These are phyloP conservation scores for Kitagawia praeruptora DNA, from an alignment of 129 eudicot species.

Conservation along the genomic window DNA sequence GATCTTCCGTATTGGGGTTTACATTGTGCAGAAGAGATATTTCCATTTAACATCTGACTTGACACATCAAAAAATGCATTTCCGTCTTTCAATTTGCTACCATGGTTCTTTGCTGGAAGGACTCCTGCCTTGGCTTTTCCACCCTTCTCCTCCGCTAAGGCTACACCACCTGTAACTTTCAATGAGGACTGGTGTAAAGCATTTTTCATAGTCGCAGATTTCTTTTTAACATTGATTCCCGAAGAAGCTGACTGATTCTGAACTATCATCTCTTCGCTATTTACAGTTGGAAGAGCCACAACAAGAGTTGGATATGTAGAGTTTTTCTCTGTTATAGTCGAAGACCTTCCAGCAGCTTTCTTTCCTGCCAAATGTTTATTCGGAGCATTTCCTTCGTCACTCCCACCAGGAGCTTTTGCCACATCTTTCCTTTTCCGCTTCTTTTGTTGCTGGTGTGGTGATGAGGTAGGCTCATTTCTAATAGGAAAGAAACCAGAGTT, in stretches of 20 bases:
- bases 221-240: slow-evolving; percentile 46
- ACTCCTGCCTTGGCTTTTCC: slow-evolving; percentile 45
- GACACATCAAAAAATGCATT: slow-evolving; percentile 25
- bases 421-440: slow-evolving; percentile 87
- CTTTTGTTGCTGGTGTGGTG: slow-evolving; percentile 69
- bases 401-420: slow-evolving; percentile 43
- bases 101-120: slow-evolving; percentile 33
- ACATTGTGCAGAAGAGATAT: background rate
- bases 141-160: slow-evolving; percentile 32
- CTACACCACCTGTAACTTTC: slow-evolving; percentile 37
- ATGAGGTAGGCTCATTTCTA: slow-evolving; percentile 51
- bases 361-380: slow-evolving; percentile 46
- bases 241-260: slow-evolving; percentile 48
- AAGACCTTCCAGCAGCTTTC: slow-evolving; percentile 47
- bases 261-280: slow-evolving; percentile 33
- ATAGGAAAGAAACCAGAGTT: slow-evolving; percentile 12
- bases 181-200: slow-evolving; percentile 23
- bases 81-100: slow-evolving; percentile 49
- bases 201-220: slow-evolving; percentile 33
- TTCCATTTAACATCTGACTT: slow-evolving; percentile 35
- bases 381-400: slow-evolving; percentile 38
- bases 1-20: slow-evolving; percentile 34
- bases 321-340: slow-evolving; percentile 37
- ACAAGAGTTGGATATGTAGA: slow-evolving; percentile 27
- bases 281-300: slow-evolving; percentile 31